Base-by-base conservation (phyloP, 2,329 filamentous ascomycete genomes). In the Monilinia fructigena region DNA sequence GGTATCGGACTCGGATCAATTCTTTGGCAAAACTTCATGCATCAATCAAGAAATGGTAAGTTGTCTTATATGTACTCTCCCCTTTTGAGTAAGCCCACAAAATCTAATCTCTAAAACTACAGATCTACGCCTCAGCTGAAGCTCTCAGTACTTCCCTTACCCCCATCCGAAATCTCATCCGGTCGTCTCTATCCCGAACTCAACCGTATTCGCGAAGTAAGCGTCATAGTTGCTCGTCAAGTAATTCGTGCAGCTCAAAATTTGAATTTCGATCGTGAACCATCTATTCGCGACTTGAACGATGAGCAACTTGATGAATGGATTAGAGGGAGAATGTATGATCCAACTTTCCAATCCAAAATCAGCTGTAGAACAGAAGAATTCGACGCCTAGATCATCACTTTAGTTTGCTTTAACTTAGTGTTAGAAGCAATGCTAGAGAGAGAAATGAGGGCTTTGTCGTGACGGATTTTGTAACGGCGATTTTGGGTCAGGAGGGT, bases 1-100 rank as follows among this genome's bases (percentile, higher is more conserved):
- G 92, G 92, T 1, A 93, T 96, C 68, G 92, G 92, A 0, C 86
- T 96, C 1, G 92, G 91, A 14, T 85, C 85, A 4, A 85, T 97
- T 2, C 83, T 96, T 1, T 88, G 83, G 83, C 56, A 87, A 91
- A 42, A 83, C 89, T 4, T 81, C 80, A 18, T 82, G 86, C 2
- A 80, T 96, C 31, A 72, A 61, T 38, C 70, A 74, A 69, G 70
- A 74, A 65, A 75, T 75, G 73, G 72, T 74, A 69, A 35, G 40
- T 54, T 20, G n/a, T 45, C 40, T 26, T 31, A 48, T 55, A 28
- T 59, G 16, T 38, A 0, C 16, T 18, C 50, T 23, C 18, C 28
- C 16, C 18, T 28, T 28, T 3, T 28, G 28, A 14, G 50, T 10
- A 35, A 20, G 8, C 3, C 26, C 23, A 12, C 35, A 16, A 63